A percentile compares a stretch with the other conserved stretches of the same genome.
Conservation (phyloP, 2,329 filamentous ascomycete genomes). For the Pseudogymnoascus sp. region DNA sequence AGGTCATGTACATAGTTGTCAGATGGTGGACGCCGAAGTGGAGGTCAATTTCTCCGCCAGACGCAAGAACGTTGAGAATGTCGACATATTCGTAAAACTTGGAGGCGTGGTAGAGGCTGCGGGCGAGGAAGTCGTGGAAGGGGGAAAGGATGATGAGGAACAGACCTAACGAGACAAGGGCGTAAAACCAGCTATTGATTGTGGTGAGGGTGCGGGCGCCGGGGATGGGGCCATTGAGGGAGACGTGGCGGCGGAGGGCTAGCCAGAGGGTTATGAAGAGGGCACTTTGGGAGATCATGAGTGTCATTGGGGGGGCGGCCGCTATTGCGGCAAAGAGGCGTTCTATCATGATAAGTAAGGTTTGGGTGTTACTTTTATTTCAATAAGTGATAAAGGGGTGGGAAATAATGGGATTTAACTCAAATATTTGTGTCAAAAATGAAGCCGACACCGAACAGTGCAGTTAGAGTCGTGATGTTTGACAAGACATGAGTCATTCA, state of each 20-base stretch:
- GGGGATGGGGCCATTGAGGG: not conserved
- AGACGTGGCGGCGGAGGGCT: not conserved
- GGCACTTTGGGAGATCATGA: not conserved
- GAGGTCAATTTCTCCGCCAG: slow-evolving; percentile 22
- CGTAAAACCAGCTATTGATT: not conserved
- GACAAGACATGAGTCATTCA: not conserved
- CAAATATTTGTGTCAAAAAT: not conserved
- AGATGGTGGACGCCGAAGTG: slow-evolving; percentile 30
- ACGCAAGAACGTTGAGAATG: slow-evolving; percentile 27
- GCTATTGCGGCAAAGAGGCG: not conserved
- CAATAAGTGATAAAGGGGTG: not conserved
- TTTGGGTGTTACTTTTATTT: not conserved
- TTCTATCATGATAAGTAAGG: not conserved
- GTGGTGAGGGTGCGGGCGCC: not conserved
- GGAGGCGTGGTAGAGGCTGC: slow-evolving; percentile 24
- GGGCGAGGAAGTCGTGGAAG: not conserved
- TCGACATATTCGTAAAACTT: slow-evolving; percentile 31
- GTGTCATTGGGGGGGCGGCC: not conserved
- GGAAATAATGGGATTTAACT: not conserved
- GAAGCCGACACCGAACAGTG: not conserved
- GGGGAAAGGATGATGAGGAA: not conserved
- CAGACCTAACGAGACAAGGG: not conserved
- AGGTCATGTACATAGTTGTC: slow-evolving; percentile 28
- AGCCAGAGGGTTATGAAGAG: not conserved
- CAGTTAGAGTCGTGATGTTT: not conserved